Conservation (phyloP, 2,329 filamentous ascomycete species). For the Drechslera avenae region DNA sequence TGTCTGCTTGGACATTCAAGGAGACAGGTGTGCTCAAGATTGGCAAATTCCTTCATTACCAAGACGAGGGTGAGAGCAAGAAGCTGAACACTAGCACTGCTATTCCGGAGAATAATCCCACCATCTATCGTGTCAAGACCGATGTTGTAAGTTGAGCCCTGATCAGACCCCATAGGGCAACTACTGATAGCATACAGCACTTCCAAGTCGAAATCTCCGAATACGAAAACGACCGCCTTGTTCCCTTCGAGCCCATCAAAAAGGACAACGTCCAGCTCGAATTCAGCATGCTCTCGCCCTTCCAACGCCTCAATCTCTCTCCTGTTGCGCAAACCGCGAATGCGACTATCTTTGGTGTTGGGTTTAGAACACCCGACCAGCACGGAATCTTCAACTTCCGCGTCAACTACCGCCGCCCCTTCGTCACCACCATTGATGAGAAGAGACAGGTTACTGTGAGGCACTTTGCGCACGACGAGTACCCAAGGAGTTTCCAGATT, state of each 20-base stretch:
- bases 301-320: slow-evolving; percentile 81
- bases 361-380: slow-evolving; percentile 89
- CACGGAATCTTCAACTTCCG: slow-evolving; percentile 99
- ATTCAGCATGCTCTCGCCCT: slow-evolving; percentile 98
- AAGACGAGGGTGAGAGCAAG: slow-evolving; percentile 60
- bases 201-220: slow-evolving; percentile 91
- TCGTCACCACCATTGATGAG: slow-evolving; percentile 86
- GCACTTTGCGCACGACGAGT: slow-evolving; percentile 97
- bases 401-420: slow-evolving; percentile 95
- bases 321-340: slow-evolving; percentile 64
- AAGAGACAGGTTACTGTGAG: slow-evolving; percentile 94
- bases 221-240: slow-evolving; percentile 74
- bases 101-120: slow-evolving; percentile 69
- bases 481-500: slow-evolving; percentile 87
- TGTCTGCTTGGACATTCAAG: slow-evolving; percentile 96
- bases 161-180: too few relatives aligned
- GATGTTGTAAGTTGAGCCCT: slow-evolving; percentile 74
- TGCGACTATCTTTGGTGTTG: slow-evolving; percentile 72
- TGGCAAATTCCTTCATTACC: slow-evolving; percentile 79
- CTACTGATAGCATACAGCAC: slow-evolving; percentile 58
- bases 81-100: slow-evolving; percentile 45
- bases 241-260: slow-evolving; percentile 71
- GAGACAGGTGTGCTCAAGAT: slow-evolving; percentile 89
- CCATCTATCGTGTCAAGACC: slow-evolving; percentile 94
- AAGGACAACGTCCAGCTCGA: slow-evolving; percentile 86